These are phyloP conservation scores for Candida maesae DNA, from an alignment of 805 yeast genomes.

Conservation along the genomic window DNA sequence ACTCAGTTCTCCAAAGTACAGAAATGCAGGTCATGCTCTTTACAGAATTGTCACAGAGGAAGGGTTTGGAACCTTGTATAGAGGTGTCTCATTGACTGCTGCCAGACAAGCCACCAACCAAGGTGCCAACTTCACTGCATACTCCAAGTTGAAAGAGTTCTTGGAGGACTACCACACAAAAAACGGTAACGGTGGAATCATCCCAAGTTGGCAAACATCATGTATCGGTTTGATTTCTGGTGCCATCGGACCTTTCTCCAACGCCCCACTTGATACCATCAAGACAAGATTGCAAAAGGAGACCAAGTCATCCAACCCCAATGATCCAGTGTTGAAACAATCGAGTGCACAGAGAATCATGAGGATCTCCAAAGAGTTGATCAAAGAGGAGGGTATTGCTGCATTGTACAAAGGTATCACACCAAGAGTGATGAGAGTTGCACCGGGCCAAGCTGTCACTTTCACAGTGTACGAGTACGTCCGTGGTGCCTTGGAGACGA, in stretches of 20 bases:
- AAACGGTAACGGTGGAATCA: slow-evolving; percentile 36
- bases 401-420: slow-evolving; percentile 96
- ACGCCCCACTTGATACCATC: slow-evolving; percentile 96
- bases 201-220: slow-evolving; percentile 95
- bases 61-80: slow-evolving; percentile 82
- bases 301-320: slow-evolving; percentile 45
- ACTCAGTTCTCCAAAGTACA: slow-evolving; percentile 70
- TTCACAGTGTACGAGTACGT: slow-evolving; percentile 94
- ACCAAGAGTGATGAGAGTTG: slow-evolving; percentile 98
- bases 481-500: slow-evolving; percentile 55
- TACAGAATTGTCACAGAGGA: slow-evolving; percentile 83
- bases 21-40: slow-evolving; percentile 90
- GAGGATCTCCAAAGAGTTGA: slow-evolving; percentile 74
- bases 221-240: slow-evolving; percentile 88
- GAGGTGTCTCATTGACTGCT: slow-evolving; percentile 94
- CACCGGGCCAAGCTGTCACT: slow-evolving; percentile 99
- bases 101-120: slow-evolving; percentile 98
- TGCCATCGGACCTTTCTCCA: slow-evolving; percentile 96
- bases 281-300: slow-evolving; percentile 96
- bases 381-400: slow-evolving; percentile 83
- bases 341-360: slow-evolving; percentile 74
- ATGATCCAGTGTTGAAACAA: slow-evolving; percentile 32
- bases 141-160: slow-evolving; percentile 74
- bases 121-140: slow-evolving; percentile 96
- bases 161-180: slow-evolving; percentile 57